Evolutionary conservation across 805 yeast genomes (phyloP), one percentile per base, ranked within the genome.

Genomic region (Metschnikowia dekortorum): DNA sequence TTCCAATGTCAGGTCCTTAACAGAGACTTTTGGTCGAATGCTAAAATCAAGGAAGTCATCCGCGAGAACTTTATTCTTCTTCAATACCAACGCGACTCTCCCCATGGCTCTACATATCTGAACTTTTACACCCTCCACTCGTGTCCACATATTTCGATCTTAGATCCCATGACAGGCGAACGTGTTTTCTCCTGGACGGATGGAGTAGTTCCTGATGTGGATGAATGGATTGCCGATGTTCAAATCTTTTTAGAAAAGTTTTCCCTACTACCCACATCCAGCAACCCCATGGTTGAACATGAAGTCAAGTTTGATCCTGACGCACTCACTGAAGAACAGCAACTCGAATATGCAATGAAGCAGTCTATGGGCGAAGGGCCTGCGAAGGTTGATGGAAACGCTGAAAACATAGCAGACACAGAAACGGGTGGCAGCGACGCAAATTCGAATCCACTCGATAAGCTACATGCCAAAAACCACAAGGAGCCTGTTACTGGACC

Each of bases 91-190:
- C 76, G 76, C 46, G 95, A 87, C 60, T 84, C 94, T 1, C 80
- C 81, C 7, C 83, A 80, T 52, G 98, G 97, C 1, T 74, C 75
- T 54, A 79, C 76, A 53, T 94, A 89, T 64, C 60, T 76, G 16
- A 83, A 85, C 54, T 85, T 87, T 60, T 91, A 94, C 65, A 84
- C 85, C 3, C 76, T 87, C 42, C 68, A 74, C 1, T 79, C 77
- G 26, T 85, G 71, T 63, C 99, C 99, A 1, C 97, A 94, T 64
- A 83, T 94, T 39, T 87, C 97, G 1, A 87, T 94, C 37, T 65
- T 94, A 45, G 99, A 94, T 62, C 97, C 99, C 2, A 82, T 91
- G 64, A 94, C 99, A 0, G 98, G 98, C 22, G 99, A 94, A 67
- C 76, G 96, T 52, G 79, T 89, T 49, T 78, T 79, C 57, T 75